Percentiles rank a stretch among this genome's conserved stretches.
These are phyloP conservation scores for Marasmius oreades DNA, from an alignment of 1,284 basidiomycete genomes.

Conservation along the genomic window DNA sequence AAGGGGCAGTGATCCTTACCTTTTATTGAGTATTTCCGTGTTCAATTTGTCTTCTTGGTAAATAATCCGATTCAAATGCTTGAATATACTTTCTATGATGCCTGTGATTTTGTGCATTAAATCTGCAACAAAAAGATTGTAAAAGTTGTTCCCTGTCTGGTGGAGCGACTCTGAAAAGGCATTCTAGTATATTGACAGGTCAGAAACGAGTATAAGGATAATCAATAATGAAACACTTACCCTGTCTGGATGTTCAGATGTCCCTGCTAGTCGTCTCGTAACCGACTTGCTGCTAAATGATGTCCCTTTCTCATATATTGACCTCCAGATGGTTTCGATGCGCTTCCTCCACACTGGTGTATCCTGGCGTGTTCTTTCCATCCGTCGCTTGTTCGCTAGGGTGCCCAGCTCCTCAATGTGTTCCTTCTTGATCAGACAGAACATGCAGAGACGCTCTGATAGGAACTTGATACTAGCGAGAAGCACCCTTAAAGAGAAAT, in stretches of 20 bases:
- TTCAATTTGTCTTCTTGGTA: background rate
- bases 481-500: too few relatives aligned
- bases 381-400: background rate
- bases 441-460: background rate
- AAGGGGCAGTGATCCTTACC: background rate
- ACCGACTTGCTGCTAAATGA: background rate
- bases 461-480: background rate
- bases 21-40: background rate
- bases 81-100: background rate
- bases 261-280: background rate
- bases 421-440: background rate
- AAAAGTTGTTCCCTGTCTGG: background rate
- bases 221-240: background rate
- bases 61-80: background rate
- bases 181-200: too few relatives aligned
- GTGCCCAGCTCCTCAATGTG: background rate
- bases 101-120: background rate
- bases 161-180: background rate
- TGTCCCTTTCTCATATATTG: background rate
- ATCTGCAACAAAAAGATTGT: background rate
- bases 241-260: background rate
- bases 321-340: background rate
- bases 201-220: background rate
- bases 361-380: background rate
- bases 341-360: background rate